Evolutionary conservation across 2,329 filamentous ascomycete genomes (phyloP), one percentile per base, ranked within the genome.

Genomic region (Aspergillus sergii): DNA sequence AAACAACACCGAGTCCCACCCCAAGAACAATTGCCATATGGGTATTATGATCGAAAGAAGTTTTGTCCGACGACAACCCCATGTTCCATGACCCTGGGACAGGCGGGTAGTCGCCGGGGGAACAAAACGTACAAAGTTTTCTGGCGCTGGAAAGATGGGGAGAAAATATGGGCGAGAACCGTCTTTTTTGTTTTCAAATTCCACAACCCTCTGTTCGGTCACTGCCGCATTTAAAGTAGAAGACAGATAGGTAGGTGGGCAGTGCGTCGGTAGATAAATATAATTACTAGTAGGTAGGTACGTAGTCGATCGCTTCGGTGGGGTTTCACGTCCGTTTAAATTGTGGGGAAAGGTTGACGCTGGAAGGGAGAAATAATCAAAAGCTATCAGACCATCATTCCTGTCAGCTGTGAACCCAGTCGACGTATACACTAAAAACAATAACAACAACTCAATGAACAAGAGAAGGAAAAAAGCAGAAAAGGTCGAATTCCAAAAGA

Each of bases 21-120:
- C 73, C 74, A 21, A 76, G 57, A 54, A 74, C 74, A 63, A 76
- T 75, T 46, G 69, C 73, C 66, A 76, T 71, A 63, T 75, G 71
- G 61, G 63, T 68, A 36, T 69, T 69, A 57, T 71, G 61, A 45
- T 57, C 67, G 34, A 63, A n/a, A n/a, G 64, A 26, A 41, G 70
- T 55, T 48, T 70, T 62, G 19, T 66, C 68, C 69, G 69, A 68
- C 34, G 59, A 57, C 60, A 62, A 59, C 57, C 65, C 64, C 66
- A 67, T 68, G 48, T 57, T 63, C 65, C 57, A 48, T 57, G 46
- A 56, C 50, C 34, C 39, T 34, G 45, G 56, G 53, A 64, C 59
- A 41, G 30, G 45, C 46, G 56, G 45, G 61, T 36, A 36, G 62
- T 60, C 56, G 62, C 59, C 62, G 62, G 57, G 50, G 41, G 19